Evolutionary conservation across 345 rosid genomes (phyloP).

Genomic region (Pseudoturritis turrita): DNA sequence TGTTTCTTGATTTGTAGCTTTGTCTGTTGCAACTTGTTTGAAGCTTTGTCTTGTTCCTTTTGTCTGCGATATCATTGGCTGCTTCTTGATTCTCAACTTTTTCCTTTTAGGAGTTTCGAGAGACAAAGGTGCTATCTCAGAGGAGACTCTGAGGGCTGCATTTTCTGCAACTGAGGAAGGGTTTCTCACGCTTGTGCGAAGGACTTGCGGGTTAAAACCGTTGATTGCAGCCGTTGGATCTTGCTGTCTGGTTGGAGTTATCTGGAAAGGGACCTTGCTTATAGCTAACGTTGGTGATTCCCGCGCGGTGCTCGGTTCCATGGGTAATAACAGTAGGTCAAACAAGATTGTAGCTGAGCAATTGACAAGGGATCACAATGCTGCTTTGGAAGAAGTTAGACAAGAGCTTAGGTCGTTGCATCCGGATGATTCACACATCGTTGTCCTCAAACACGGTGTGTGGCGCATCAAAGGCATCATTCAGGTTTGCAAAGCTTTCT

Average conservation of each 20-base stretch:
- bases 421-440: slow-evolving; percentile 82
- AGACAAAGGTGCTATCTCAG: slow-evolving; percentile 59
- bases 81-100: slow-evolving; percentile 15
- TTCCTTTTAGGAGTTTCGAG: slow-evolving; percentile 49
- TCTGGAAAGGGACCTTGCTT: slow-evolving; percentile 73
- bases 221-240: slow-evolving; percentile 85
- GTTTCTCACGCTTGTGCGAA: slow-evolving; percentile 80
- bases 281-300: slow-evolving; percentile 95
- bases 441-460: slow-evolving; percentile 79
- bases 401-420: slow-evolving; percentile 79
- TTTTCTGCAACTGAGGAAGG: slow-evolving; percentile 85
- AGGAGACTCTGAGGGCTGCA: slow-evolving; percentile 64
- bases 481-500: slow-evolving; percentile 55
- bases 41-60: slow-evolving; percentile 9
- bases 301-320: slow-evolving; percentile 78
- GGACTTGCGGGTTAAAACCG: slow-evolving; percentile 63
- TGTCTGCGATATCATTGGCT: neutral
- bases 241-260: slow-evolving; percentile 87
- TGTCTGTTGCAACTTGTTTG: neutral
- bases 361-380: slow-evolving; percentile 82
- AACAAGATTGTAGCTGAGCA: slow-evolving; percentile 82
- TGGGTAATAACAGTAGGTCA: slow-evolving; percentile 34
- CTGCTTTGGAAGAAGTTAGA: slow-evolving; percentile 82
- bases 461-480: slow-evolving; percentile 99
- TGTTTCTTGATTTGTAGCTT: slow-evolving; percentile 9